Conservation (phyloP, 192 early-diverging fungal species). For the Coemansia sp. region DNA sequence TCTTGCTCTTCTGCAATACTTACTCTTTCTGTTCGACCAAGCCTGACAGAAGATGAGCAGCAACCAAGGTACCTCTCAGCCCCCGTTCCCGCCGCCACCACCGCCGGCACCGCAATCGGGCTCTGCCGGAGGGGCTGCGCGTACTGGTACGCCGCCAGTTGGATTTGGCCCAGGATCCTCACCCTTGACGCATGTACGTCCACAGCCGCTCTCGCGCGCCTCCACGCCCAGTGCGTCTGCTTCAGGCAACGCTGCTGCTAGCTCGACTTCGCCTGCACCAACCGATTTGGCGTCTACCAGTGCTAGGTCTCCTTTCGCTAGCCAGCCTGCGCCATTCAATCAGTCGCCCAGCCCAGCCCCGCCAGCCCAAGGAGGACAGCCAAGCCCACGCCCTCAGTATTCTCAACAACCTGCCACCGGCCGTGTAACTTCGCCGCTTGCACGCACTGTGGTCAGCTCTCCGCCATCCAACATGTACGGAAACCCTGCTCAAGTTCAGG, state of each 20-base stretch:
- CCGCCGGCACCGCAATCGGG: conserved; percentile 29
- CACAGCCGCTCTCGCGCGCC: conserved; percentile 42
- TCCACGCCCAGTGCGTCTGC: conserved; percentile 34
- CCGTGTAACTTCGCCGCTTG: conserved; percentile 46
- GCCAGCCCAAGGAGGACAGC: conserved; percentile 15
- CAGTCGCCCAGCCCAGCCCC: conserved; percentile 26
- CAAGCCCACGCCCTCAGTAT: conserved; percentile 13
- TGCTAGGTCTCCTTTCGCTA: conserved; percentile 39
- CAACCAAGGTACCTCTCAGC: conserved; percentile 1
- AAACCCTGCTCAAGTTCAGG: not conserved
- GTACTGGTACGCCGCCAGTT: conserved; percentile 41
- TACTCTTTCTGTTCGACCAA: not conserved
- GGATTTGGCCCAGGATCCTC: conserved; percentile 55
- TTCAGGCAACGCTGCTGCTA: not conserved
- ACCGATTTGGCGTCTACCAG: conserved; percentile 6
- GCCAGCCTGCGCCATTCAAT: conserved; percentile 40
- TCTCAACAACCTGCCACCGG: conserved; percentile 17
- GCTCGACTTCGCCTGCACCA: conserved; percentile 10
- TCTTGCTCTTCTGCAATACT: not conserved
- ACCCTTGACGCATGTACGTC: conserved; percentile 46
- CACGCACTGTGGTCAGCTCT: conserved; percentile 18
- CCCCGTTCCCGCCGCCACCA: conserved; percentile 22
- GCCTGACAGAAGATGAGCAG: not conserved
- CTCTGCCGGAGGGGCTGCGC: conserved; percentile 18
- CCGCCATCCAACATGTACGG: conserved; percentile 15